Evolutionary conservation across 73 alveolate genomes (phyloP), one percentile per base, ranked within the genome.

Genomic region (Symbiodinium natans): DNA sequence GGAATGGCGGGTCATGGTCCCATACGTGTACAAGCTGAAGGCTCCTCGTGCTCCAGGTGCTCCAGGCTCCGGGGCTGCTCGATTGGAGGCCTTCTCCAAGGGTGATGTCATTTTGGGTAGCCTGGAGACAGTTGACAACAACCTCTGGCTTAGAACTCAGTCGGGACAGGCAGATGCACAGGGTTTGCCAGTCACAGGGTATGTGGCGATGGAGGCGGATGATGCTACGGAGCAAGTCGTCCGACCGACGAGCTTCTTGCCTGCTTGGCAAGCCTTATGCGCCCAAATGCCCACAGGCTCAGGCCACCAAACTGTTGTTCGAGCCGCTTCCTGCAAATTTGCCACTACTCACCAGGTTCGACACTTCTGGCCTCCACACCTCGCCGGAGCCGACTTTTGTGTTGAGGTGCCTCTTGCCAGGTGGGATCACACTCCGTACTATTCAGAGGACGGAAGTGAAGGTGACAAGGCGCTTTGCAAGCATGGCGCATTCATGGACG

Each of bases 1-100:
- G 80, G 80, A 63, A n/a, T 63, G 80, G 80, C 80, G 80, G 27
- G 80, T 63, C 80, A 63, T 63, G 80, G 80, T 63, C 33, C 80
- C 80, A 29, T 63, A 63, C 13, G 80, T 63, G 38, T 63, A 63
- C 40, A 63, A 63, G 36, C 33, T 63, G 33, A 63, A 63, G 36
- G 80, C 80, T n/a, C 71, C 71, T 23, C 71, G 71, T 8, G n/a
- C n/a, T n/a, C 59, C 59, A 46, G 13, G 13, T 9, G 19, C 80
- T n/a, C 80, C 80, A 23, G 27, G 36, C 80, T 63, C 36, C 10
- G 80, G 80, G 27, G 80, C 80, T 4, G 39, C 31, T 7, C 80
- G 80, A 13, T 4, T 63, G 38, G 80, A 63, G 80, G 80, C 27
- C 36, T 63, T 63, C 36, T 63, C 80, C 80, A 63, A 63, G 80